Evolutionary conservation across 768 basidiomycete species (phyloP), one percentile per base, ranked within the genome.

Genomic region (Suillus subalutaceus): DNA sequence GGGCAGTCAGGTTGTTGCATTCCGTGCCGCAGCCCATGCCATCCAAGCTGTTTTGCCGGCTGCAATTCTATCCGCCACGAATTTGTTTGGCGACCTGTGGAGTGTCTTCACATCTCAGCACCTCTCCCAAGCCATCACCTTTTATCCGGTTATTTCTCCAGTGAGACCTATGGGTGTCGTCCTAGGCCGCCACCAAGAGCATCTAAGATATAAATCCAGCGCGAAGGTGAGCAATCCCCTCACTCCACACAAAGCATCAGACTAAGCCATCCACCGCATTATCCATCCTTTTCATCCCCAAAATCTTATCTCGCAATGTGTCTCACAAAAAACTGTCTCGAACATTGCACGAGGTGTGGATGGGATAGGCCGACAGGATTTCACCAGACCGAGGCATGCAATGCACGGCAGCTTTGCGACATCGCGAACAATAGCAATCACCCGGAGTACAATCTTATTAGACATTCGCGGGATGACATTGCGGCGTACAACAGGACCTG

Each of bases 141-240:
- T 30, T 18, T 10, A 18, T 8, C 2, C 30, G 16, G 16, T 10
- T 30, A 2, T 32, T 16, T 32, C 30, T 53, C 30, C 30, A 20
- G 16, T 18, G 16, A 55, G 30, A 52, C 50, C 2, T 55, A 18
- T 30, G 52, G 16, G 7, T 9, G 8, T 32, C 30, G 6, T 32
- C 52, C 52, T 53, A 53, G 52, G 52, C 52, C 52, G 52, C 52
- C 52, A 53, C 52, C 52, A 18, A 32, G 53, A 32, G 26, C 18
- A 32, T 32, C 18, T 2, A 5, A 20, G 30, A 10, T 55, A 55
- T 55, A 55, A 55, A 55, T 55, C 2, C 9, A 55, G 32, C 32
- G 32, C 20, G 32, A 55, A 35, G 53, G 32, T 55, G 18, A 55
- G 53, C 30, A 35, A 35, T 55, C 20, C 10, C 53, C 32, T 55